phyloP scores from a whole-genome alignment of 352 stramenopile genomes.

The Aphanomyces cochlioides region DNA sequence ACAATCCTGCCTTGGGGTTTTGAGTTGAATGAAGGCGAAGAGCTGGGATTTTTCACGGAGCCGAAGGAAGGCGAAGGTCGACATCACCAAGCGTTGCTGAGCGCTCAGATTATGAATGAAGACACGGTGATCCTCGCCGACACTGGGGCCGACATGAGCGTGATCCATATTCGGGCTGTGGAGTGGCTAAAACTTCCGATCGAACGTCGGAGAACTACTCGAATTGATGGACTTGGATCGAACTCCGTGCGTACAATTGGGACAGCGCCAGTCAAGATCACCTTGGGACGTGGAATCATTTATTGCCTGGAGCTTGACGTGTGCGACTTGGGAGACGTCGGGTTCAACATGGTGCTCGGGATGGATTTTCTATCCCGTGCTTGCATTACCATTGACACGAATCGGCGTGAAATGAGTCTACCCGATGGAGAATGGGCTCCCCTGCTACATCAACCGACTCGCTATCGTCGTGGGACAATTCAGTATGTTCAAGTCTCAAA shows the following conservation, averaged over 20 bases:
- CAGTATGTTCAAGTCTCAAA: too few relatives aligned
- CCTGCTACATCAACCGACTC: too few relatives aligned
- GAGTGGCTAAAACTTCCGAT: neutral
- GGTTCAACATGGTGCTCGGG: constrained; percentile 1
- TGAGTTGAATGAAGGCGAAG: neutral
- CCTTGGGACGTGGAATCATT: neutral
- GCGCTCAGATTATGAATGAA: neutral
- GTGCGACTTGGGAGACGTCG: neutral
- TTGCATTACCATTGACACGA: neutral
- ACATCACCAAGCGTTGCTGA: neutral
- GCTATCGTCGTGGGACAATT: too few relatives aligned
- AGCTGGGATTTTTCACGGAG: neutral
- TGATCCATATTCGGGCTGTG: neutral
- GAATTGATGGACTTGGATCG: neutral
- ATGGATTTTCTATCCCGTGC: neutral
- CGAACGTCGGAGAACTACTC: neutral
- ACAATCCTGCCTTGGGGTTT: neutral
- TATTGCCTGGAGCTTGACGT: neutral
- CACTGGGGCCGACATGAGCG: neutral
- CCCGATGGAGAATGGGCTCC: too few relatives aligned
- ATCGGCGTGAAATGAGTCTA: too few relatives aligned
- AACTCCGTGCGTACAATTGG: neutral
- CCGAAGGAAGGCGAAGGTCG: neutral
- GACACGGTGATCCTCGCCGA: neutral
- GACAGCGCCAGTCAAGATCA: neutral